Percentiles rank a stretch among this genome's conserved stretches.
phyloP scores from a whole-genome alignment of 805 yeast species.

The Pichia phayaonensis region DNA sequence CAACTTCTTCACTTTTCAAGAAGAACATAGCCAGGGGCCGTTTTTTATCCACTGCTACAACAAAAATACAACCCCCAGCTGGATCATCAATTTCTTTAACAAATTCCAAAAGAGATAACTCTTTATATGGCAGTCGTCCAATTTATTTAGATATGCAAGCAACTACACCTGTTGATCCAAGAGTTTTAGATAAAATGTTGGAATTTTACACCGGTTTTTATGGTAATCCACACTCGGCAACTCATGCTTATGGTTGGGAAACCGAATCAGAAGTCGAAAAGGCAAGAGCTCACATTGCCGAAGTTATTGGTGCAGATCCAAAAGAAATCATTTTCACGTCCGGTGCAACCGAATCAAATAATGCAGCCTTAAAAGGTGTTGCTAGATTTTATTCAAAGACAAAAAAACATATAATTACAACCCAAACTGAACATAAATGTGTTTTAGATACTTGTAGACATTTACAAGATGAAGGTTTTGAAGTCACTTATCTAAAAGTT shows the following conservation, averaged over 20 bases:
- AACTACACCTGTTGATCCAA: slow-evolving; percentile 95
- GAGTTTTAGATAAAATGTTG: slow-evolving; percentile 86
- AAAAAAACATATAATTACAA: slow-evolving; percentile 89
- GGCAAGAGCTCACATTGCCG: slow-evolving; percentile 79
- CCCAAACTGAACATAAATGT: slow-evolving; percentile 98
- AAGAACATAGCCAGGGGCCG: not conserved
- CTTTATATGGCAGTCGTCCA: slow-evolving; percentile 66
- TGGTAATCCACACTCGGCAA: slow-evolving; percentile 96
- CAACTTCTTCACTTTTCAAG: not conserved
- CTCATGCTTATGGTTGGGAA: slow-evolving; percentile 99
- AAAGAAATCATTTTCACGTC: slow-evolving; percentile 95
- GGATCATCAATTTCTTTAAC: slow-evolving; percentile 41
- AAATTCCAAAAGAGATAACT: slow-evolving; percentile 37
- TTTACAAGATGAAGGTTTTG: slow-evolving; percentile 94
- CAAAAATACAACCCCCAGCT: slow-evolving; percentile 31
- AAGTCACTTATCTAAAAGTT: slow-evolving; percentile 89
- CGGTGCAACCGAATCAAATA: slow-evolving; percentile 97
- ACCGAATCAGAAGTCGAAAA: slow-evolving; percentile 85
- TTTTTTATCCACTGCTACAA: not conserved
- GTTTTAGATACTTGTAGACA: slow-evolving; percentile 95
- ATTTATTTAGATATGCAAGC: slow-evolving; percentile 97
- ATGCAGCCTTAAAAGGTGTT: slow-evolving; percentile 92
- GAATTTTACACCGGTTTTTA: slow-evolving; percentile 84
- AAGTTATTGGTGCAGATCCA: slow-evolving; percentile 84
- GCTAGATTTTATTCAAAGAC: slow-evolving; percentile 86